phyloP scores from a whole-genome alignment of 176 grass and related monocot species.

The Oryza officinalis region DNA sequence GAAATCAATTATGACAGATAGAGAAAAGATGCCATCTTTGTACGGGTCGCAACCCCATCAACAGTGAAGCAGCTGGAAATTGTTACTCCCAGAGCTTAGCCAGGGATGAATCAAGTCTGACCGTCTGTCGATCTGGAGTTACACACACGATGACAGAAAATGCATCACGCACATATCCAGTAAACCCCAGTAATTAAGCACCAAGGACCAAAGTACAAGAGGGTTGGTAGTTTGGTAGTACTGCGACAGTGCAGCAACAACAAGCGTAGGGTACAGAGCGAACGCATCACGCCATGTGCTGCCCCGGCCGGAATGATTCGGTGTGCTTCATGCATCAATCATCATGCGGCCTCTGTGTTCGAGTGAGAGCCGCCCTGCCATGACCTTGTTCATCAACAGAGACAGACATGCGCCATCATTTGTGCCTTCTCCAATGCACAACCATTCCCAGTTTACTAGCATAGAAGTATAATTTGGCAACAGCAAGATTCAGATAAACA shows the following conservation, averaged over 20 bases:
- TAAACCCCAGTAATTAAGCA: background rate
- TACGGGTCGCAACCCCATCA: background rate
- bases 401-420: conserved; percentile 30
- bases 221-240: background rate
- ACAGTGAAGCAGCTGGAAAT: background rate
- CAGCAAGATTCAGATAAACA: background rate
- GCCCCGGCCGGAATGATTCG: conserved; percentile 34
- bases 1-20: background rate
- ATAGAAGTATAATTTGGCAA: background rate
- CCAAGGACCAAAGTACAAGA: conserved; percentile 7
- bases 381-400: background rate
- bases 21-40: background rate
- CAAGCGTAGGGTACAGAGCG: background rate
- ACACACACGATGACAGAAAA: background rate
- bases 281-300: conserved; percentile 21
- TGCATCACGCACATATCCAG: background rate
- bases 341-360: background rate
- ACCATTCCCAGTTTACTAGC: conserved; percentile 36
- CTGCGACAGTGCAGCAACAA: background rate
- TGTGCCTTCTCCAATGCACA: background rate
- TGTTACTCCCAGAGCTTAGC: background rate
- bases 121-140: background rate
- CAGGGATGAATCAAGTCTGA: background rate
- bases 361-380: background rate
- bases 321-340: conserved; percentile 5